Base-by-base conservation (phyloP, 192 early-diverging fungal genomes). In the Chytriomyces confervae region DNA sequence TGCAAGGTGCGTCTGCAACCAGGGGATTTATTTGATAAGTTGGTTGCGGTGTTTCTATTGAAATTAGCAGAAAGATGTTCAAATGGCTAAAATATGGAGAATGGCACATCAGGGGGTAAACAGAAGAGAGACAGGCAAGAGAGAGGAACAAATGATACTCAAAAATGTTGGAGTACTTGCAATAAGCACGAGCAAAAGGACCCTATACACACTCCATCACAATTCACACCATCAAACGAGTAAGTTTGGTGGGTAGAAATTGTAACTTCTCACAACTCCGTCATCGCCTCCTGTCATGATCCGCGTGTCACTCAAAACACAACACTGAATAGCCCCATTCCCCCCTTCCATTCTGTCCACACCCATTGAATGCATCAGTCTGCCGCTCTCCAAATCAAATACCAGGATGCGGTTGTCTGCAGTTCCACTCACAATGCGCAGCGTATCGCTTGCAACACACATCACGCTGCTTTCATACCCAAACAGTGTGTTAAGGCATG, bases 401-500 rank as follows among this genome's bases (percentile, higher is more conserved):
- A 99, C 87, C 63, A 94, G 94, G 66, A 99, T 86, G 0, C 89
- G 95, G 60, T 91, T 90, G 73, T 98, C 98, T 7, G 94, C 83
- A 13, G 91, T 91, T 8, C 94, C 94, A 7, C 94, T 94, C 18
- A 98, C 90, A 71, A 97, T 83, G 10, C 92, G 80, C 62, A 92
- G 82, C 20, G 91, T 89, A 73, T 94, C 93, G 62, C 88, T 87
- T 45, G 87, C 88, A 64, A 94, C 91, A 43, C 86, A 96, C 92
- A 64, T 93, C 89, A 99, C 94, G 50, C 95, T 92, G 65, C 91
- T 90, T 1, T 89, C 90, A 82, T 98, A 96, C 10, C 97, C 97
- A 29, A 87, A 90, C 2, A 98, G 88, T 1, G 91, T 91, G 20
- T 92, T 89, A 13, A 96, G 81, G 23, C 89, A 81, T 77, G 91